A percentile compares a stretch with the other conserved stretches of the same genome.
Conservation (phyloP, 192 early-diverging fungal species). For the Coemansia sp. region DNA sequence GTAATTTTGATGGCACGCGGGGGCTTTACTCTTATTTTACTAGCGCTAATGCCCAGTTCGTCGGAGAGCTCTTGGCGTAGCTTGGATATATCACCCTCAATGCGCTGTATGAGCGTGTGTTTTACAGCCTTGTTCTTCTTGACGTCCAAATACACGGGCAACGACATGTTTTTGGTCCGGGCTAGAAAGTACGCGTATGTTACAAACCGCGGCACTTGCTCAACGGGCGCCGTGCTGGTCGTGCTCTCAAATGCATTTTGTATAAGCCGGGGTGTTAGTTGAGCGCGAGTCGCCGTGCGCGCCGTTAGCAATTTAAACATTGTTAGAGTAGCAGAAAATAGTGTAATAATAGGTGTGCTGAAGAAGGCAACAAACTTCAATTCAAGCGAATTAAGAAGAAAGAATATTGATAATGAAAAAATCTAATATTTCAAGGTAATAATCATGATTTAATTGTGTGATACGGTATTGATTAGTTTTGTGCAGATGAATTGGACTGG, state of each 20-base stretch:
- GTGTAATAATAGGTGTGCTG: too few relatives aligned
- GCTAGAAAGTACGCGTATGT: slow-evolving; percentile 61
- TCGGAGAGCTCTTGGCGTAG: slow-evolving; percentile 27
- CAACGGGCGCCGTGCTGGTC: not conserved
- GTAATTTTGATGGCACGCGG: slow-evolving; percentile 60
- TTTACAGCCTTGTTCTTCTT: slow-evolving; percentile 65
- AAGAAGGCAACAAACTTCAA: too few relatives aligned
- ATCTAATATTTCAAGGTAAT: too few relatives aligned
- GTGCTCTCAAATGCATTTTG: slow-evolving; percentile 40
- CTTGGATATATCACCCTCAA: slow-evolving; percentile 66
- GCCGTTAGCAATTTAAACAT: not conserved
- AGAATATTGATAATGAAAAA: too few relatives aligned
- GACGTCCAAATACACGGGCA: slow-evolving; percentile 72
- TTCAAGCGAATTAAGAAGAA: too few relatives aligned
- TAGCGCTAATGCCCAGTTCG: slow-evolving; percentile 18
- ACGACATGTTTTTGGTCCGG: slow-evolving; percentile 60
- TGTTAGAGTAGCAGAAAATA: too few relatives aligned
- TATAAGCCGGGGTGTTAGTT: not conserved
- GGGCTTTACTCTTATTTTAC: slow-evolving; percentile 35
- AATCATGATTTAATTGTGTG: too few relatives aligned
- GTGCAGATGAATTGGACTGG: too few relatives aligned
- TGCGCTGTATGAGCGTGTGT: slow-evolving; percentile 67
- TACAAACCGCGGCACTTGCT: not conserved
- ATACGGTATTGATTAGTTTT: too few relatives aligned
- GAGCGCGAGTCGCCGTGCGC: not conserved